Evolutionary conservation across 768 basidiomycete genomes (phyloP).

Genomic region (Lyophyllum semitale): DNA sequence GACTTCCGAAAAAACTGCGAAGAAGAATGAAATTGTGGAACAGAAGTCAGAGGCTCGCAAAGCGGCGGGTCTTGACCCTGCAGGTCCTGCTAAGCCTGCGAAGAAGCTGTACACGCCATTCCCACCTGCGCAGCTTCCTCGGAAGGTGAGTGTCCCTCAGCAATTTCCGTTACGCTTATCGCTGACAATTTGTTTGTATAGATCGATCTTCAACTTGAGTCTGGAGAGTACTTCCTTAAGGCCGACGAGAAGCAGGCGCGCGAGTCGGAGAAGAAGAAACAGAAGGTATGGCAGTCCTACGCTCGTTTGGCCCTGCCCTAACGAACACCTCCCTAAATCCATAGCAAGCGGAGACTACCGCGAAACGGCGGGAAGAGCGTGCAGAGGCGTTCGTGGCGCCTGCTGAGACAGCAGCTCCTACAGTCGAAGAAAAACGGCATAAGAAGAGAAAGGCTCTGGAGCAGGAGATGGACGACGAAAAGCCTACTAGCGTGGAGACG

Average conservation of each 20-base stretch:
- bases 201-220: conserved; percentile 93
- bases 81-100: conserved; percentile 47
- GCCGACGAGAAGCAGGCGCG: conserved; percentile 79
- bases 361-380: conserved; percentile 74
- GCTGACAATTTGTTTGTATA: conserved; percentile 24
- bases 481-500: conserved; percentile 18
- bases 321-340: conserved; percentile 5
- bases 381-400: conserved; percentile 90
- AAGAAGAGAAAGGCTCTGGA: conserved; percentile 45
- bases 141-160: conserved; percentile 60
- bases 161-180: neutral
- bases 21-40: conserved; percentile 77
- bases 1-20: conserved; percentile 90
- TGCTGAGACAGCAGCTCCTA: conserved; percentile 69
- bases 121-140: conserved; percentile 91
- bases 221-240: conserved; percentile 98
- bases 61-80: conserved; percentile 63
- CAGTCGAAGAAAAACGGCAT: conserved; percentile 78
- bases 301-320: neutral
- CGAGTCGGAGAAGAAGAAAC: conserved; percentile 69
- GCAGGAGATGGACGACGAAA: conserved; percentile 30
- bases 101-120: conserved; percentile 99
- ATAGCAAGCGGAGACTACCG: conserved; percentile 80
- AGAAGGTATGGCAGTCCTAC: conserved; percentile 55
- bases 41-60: conserved; percentile 64